These are phyloP conservation scores for Jamesozyma hellenica DNA, from an alignment of 805 yeast species.

Conservation along the genomic window DNA sequence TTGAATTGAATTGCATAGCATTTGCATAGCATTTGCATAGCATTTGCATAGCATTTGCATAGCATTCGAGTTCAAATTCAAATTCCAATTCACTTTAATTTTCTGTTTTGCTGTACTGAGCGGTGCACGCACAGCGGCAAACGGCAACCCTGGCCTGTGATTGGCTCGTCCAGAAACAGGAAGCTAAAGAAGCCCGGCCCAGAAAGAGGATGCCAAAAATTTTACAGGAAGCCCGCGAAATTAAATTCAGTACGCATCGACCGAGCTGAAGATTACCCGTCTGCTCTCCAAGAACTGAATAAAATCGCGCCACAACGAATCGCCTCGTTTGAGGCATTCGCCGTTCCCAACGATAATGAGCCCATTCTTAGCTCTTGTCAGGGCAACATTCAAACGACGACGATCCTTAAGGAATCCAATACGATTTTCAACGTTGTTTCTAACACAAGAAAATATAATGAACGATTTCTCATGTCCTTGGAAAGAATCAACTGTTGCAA, in stretches of 20 bases:
- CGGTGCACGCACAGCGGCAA: too few relatives aligned
- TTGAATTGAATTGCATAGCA: too few relatives aligned
- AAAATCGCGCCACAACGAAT: slow-evolving; percentile 42
- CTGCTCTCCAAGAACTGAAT: slow-evolving; percentile 33
- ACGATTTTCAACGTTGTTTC: slow-evolving; percentile 45
- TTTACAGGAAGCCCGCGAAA: too few relatives aligned
- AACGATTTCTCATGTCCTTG: slow-evolving; percentile 86
- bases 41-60: too few relatives aligned
- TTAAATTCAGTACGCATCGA: slow-evolving; percentile 11
- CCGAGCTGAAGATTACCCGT: slow-evolving; percentile 22
- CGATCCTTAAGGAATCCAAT: slow-evolving; percentile 56
- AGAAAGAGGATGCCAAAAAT: too few relatives aligned
- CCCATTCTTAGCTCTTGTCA: slow-evolving; percentile 60
- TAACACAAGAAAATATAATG: slow-evolving; percentile 67
- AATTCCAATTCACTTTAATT: too few relatives aligned
- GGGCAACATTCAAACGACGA: slow-evolving; percentile 60
- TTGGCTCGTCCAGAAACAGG: too few relatives aligned
- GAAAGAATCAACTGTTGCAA: slow-evolving; percentile 74
- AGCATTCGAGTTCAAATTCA: too few relatives aligned
- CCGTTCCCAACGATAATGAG: slow-evolving; percentile 54
- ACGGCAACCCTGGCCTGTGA: too few relatives aligned
- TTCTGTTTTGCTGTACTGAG: too few relatives aligned
- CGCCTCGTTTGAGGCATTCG: slow-evolving; percentile 38
- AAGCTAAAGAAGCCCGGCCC: too few relatives aligned
- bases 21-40: too few relatives aligned